Evolutionary conservation across 1,139 yeast genomes (phyloP), one percentile per base, ranked within the genome.

Genomic region (Candida frijolesensis): DNA sequence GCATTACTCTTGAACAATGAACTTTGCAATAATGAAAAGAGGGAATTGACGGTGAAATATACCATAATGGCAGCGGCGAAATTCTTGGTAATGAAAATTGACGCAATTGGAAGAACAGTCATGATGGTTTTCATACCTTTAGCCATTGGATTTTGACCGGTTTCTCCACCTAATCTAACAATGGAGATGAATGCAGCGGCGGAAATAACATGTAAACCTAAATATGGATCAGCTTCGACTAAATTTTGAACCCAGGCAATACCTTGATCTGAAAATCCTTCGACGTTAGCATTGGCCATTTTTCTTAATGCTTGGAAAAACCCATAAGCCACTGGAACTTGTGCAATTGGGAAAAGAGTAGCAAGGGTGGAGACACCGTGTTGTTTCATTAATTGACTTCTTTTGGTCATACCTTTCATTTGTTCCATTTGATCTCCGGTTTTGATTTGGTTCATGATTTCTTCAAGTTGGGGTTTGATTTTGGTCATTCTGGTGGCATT

Each of bases 111-210:
- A 60, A 90, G 69, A 52, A 78, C 76, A 46, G 88, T 84, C 74
- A 92, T 81, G 30, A 87, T 69, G 62, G 85, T 87, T 71, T 83
- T 83, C 83, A 90, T 80, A 2, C 92, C 89, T 51, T 85, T 76
- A 69, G 89, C 79, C 57, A 80, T 83, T 38, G 67, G 65, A 52
- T 82, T 83, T 44, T 87, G 86, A 51, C 96, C 97, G 16, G 96
- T 87, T 67, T 94, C 98, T 57, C 97, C 97, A 54, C 98, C 99
- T 39, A 85, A 71, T 69, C 85, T 82, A 65, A 94, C 82, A 65
- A 94, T 85, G 2, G 81, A 77, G 48, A 89, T 80, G 54, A 91
- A 87, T 25, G 88, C 78, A 15, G 83, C 79, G n/a, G 97, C 97
- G 14, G 98, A 85, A 46, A 90, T 72, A 46, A 87, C 71, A 64